Conservation (phyloP, 495 filamentous ascomycete species). For the Pseudoneurospora amorphoporcata region DNA sequence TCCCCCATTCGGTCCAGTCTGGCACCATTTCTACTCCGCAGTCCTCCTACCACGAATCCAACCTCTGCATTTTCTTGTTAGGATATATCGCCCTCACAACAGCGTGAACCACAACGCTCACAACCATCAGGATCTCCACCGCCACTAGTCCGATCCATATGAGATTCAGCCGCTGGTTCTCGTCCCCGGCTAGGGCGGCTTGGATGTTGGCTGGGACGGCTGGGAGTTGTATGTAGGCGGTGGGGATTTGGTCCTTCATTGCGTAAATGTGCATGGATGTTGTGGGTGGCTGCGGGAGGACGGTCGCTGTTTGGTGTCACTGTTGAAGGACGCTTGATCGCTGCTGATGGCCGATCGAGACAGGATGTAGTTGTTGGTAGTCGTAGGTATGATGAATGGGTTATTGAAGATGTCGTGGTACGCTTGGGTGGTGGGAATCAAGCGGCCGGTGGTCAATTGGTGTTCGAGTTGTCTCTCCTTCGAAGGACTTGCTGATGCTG, state of each 20-base stretch:
- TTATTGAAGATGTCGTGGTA: background rate
- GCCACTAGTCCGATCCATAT: constrained; percentile 36
- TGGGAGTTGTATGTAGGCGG: constrained; percentile 3
- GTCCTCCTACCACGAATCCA: background rate
- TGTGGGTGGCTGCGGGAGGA: background rate
- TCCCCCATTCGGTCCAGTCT: background rate
- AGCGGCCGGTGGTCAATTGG: background rate
- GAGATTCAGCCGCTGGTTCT: constrained; percentile 32
- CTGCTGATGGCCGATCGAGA: background rate
- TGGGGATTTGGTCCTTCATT: background rate
- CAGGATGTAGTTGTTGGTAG: background rate
- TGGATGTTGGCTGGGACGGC: constrained; percentile 11
- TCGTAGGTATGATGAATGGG: background rate
- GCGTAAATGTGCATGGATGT: background rate
- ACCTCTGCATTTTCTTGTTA: background rate
- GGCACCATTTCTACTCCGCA: background rate
- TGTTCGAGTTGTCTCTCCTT: background rate
- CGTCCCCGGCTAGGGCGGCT: constrained; percentile 20
- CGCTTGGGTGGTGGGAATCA: background rate
- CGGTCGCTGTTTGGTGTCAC: background rate
- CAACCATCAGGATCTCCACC: constrained; percentile 32
- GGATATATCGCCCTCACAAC: constrained; percentile 13
- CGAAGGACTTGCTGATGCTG: background rate
- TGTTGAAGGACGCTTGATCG: background rate
- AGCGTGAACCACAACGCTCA: constrained; percentile 21